Base-by-base conservation (phyloP, 2,329 filamentous ascomycete genomes). In the Aspergillus caelatus region DNA sequence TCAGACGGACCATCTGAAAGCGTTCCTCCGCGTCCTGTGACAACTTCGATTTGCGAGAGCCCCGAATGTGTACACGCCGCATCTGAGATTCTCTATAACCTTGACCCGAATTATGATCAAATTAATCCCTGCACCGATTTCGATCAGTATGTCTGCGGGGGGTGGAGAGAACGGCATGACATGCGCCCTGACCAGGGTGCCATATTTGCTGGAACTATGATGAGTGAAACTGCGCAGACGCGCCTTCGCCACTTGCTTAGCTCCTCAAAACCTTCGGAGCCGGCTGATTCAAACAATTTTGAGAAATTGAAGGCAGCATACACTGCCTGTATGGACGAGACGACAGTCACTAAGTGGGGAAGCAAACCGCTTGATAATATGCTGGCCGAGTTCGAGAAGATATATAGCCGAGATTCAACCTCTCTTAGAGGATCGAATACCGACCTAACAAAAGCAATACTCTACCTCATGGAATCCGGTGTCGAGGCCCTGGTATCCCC, bases 41-140 rank as follows among this genome's bases (percentile, higher is more conserved):
- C 72, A 34, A 58, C 68, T 16, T 58, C 70, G 10, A 65, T 85
- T 28, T 90, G 88, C 72, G 72, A 84, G 55, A 85, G 87, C 11
- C 83, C 87, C 48, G 84, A 85, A 64, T 91, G 88, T 72, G 80
- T 90, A 14, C 85, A 89, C 69, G 88, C 87, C 14, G 84, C 88
- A 5, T 88, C 86, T 14, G 83, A 86, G 66, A 83, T 90, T 45
- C 80, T 89, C 10, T 85, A 87, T 66, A 89, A 87, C 63, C 77
- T 90, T 16, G 85, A 87, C 19, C 85, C 87, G 9, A 79, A 88
- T 57, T 88, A 90, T 74, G 80, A 85, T 63, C 76, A 86, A 2
- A 79, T 92, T 45, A 88, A 92, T 71, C 86, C 90, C 1, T 92
- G 90, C 69, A 84, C 81, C n/a, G 78, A 91, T 70, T 92, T 92